Percentiles rank a stretch among this genome's conserved stretches.
Evolutionary conservation across 2,329 filamentous ascomycete genomes (phyloP).

Genomic region (Paramyrothecium roridum): DNA sequence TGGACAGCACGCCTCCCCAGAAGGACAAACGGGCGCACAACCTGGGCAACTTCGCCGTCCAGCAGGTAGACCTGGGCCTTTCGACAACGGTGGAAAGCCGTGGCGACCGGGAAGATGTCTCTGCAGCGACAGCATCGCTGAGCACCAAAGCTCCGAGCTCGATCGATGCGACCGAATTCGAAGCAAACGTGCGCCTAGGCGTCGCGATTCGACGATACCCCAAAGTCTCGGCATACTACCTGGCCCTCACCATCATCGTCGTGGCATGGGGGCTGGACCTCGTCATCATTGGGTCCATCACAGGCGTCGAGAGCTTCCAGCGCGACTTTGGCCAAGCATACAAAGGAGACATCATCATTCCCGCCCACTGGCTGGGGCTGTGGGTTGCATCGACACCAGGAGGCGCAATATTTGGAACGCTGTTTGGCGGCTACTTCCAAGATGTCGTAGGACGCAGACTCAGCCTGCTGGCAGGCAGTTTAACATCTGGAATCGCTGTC

Average conservation of each 20-base stretch:
- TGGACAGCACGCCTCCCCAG: no score
- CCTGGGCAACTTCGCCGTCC: no score
- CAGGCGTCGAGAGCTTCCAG: conserved; percentile 22
- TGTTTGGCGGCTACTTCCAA: conserved; percentile 22
- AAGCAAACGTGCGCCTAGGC: conserved; percentile 16
- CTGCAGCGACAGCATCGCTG: no score
- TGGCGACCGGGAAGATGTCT: no score
- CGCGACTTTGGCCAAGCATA: conserved; percentile 20
- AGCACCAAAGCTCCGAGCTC: no score
- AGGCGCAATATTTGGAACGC: conserved; percentile 17
- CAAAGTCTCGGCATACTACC: conserved; percentile 19
- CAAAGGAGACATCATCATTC: conserved; percentile 18
- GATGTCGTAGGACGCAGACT: conserved; percentile 20
- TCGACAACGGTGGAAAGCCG: no score
- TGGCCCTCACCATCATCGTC: conserved; percentile 20
- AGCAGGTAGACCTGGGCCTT: no score
- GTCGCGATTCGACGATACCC: conserved; percentile 21
- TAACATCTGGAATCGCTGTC: conserved; percentile 19
- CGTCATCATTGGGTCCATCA: conserved; percentile 21
- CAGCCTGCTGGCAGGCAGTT: conserved; percentile 17
- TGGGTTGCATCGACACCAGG: conserved; percentile 19
- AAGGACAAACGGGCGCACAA: no score
- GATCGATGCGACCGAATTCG: neutral
- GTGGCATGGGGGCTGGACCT: conserved; percentile 26
- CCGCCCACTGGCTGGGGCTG: conserved; percentile 20